Evolutionary conservation across 805 yeast species (phyloP).

Genomic region (Lipomyces lipofer): DNA sequence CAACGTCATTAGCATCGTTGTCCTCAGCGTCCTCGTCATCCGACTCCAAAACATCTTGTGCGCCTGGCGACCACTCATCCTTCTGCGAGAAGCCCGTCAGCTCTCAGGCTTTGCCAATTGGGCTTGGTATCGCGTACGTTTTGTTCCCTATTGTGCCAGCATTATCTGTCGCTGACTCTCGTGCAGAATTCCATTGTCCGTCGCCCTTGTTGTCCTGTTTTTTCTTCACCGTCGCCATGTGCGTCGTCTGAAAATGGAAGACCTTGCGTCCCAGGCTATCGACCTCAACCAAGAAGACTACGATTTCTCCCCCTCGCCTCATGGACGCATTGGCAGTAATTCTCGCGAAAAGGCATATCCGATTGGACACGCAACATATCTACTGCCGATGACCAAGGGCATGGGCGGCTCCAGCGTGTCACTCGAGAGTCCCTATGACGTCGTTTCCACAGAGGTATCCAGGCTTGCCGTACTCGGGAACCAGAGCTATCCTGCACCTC

Average conservation of each 20-base stretch:
- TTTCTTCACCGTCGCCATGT: constrained; percentile 40
- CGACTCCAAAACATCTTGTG: constrained; percentile 5
- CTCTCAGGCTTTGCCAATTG: constrained; percentile 22
- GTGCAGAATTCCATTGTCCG: constrained; percentile 41
- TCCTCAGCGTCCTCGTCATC: constrained; percentile 9
- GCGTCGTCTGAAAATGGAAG: constrained; percentile 40
- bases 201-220: constrained; percentile 38
- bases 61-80: constrained; percentile 5
- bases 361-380: constrained; percentile 9
- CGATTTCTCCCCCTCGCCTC: constrained; percentile 26
- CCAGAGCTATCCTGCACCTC: constrained; percentile 2
- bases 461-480: constrained; percentile 1
- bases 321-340: neutral
- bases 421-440: constrained; percentile 23
- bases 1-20: constrained; percentile 2
- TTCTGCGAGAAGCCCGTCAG: constrained; percentile 23
- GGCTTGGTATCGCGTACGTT: constrained; percentile 30
- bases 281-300: constrained; percentile 41
- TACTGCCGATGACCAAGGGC: constrained; percentile 13
- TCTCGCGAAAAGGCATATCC: constrained; percentile 4
- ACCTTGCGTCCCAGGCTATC: constrained; percentile 39
- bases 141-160: neutral
- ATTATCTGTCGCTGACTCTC: neutral
- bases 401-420: constrained; percentile 18
- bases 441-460: constrained; percentile 6